Evolutionary conservation across 2,329 filamentous ascomycete species (phyloP).

Genomic region (Stachybotrys elegans): DNA sequence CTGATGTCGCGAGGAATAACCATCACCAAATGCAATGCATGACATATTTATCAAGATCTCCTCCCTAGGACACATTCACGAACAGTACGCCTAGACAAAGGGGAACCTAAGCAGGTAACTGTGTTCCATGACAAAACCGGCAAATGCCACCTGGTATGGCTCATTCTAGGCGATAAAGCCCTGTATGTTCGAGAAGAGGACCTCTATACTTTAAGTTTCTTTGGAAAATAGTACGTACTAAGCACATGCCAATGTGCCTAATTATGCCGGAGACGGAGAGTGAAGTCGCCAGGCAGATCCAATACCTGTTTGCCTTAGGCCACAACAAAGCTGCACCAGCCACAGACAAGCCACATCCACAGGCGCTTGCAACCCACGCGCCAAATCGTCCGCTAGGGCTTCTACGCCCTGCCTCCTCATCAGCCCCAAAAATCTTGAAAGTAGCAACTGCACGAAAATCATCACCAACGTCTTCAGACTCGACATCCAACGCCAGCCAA

Average conservation of each 20-base stretch:
- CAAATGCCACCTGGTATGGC: too few relatives aligned
- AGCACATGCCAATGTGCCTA: neutral
- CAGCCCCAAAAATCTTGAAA: constrained; percentile 28
- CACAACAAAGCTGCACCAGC: too few relatives aligned
- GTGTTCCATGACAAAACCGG: too few relatives aligned
- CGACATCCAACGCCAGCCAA: constrained; percentile 33
- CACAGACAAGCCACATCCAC: constrained; percentile 12
- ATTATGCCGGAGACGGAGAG: constrained; percentile 11
- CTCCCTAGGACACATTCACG: too few relatives aligned
- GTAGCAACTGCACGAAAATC: constrained; percentile 23
- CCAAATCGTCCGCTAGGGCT: constrained; percentile 24
- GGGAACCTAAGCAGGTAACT: too few relatives aligned
- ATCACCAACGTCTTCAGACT: constrained; percentile 28
- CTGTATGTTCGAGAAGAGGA: neutral
- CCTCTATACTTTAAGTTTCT: neutral
- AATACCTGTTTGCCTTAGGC: too few relatives aligned
- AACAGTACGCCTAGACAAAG: too few relatives aligned
- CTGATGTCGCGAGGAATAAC: too few relatives aligned
- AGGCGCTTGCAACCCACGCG: constrained; percentile 10
- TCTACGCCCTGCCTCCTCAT: constrained; percentile 27
- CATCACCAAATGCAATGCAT: too few relatives aligned
- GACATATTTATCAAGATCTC: too few relatives aligned
- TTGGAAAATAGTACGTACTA: neutral
- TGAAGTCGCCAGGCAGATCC: constrained; percentile 11
- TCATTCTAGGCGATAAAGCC: neutral